A percentile compares a stretch with the other conserved stretches of the same genome.
Evolutionary conservation across 768 basidiomycete genomes (phyloP).

Genomic region (Macrolepiota fuliginosa): DNA sequence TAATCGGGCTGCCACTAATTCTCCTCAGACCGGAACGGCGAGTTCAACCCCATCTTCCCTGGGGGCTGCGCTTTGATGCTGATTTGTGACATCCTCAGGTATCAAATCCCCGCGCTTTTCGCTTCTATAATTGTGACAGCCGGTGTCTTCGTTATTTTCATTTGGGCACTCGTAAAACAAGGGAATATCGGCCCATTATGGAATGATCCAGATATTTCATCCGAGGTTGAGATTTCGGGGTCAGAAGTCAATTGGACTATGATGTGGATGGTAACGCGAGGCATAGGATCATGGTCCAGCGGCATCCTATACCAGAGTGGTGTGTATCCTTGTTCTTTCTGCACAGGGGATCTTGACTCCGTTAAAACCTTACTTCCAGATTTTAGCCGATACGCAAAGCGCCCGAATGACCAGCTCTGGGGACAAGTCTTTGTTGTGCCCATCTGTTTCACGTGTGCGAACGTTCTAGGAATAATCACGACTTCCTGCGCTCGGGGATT

Average conservation of each 20-base stretch:
- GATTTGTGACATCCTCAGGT: neutral
- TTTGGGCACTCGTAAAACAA: conserved; percentile 28
- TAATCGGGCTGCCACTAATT: conserved; percentile 1
- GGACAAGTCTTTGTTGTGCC: conserved; percentile 30
- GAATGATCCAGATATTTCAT: conserved; percentile 24
- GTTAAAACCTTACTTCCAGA: conserved; percentile 15
- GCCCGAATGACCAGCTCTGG: conserved; percentile 28
- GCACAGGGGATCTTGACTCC: neutral
- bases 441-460: conserved; percentile 26
- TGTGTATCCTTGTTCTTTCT: neutral
- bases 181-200: conserved; percentile 28
- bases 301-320: conserved; percentile 21
- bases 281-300: conserved; percentile 30
- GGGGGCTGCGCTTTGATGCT: neutral
- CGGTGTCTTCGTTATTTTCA: conserved; percentile 25
- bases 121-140: conserved; percentile 26
- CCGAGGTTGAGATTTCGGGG: conserved; percentile 22
- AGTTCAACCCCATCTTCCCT: neutral
- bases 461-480: conserved; percentile 29
- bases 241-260: conserved; percentile 26
- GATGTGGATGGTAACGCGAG: conserved; percentile 29
- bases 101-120: conserved; percentile 19
- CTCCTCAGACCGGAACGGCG: neutral
- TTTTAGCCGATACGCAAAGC: conserved; percentile 29
- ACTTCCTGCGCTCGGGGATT: conserved; percentile 24